Conservation (phyloP, 83 land plant species). For the Diphasiastrum complanatum region DNA sequence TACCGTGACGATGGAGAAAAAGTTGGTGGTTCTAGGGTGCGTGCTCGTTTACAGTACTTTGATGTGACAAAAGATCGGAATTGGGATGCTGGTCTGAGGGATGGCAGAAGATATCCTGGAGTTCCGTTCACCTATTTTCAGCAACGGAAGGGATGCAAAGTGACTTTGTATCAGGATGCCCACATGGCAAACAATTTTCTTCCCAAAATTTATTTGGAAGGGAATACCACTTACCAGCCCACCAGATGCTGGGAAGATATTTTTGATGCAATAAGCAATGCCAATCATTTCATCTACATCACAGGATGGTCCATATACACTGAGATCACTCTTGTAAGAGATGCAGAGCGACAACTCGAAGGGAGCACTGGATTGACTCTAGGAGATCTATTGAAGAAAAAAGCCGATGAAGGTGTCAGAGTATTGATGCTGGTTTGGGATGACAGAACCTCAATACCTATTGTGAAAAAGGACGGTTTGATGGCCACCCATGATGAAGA, state of each 20-base stretch:
- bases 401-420: slow-evolving; percentile 64
- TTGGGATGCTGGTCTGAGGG: slow-evolving; percentile 46
- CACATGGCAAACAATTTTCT: slow-evolving; percentile 55
- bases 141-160: slow-evolving; percentile 45
- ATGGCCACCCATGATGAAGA: slow-evolving; percentile 89
- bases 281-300: slow-evolving; percentile 57
- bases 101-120: slow-evolving; percentile 40
- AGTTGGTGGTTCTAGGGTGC: slow-evolving; percentile 28
- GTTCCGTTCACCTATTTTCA: slow-evolving; percentile 77
- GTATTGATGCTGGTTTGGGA: slow-evolving; percentile 86
- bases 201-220: slow-evolving; percentile 34
- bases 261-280: slow-evolving; percentile 54
- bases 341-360: slow-evolving; percentile 32
- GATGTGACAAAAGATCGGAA: slow-evolving; percentile 43
- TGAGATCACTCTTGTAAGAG: slow-evolving; percentile 45
- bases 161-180: slow-evolving; percentile 85
- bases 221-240: slow-evolving; percentile 39
- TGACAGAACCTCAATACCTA: slow-evolving; percentile 57
- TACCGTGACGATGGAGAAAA: slow-evolving; percentile 38
- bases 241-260: slow-evolving; percentile 72
- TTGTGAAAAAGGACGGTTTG: slow-evolving; percentile 54
- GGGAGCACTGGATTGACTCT: slow-evolving; percentile 46
- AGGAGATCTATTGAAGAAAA: slow-evolving; percentile 73
- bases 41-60: slow-evolving; percentile 38
- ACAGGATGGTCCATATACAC: slow-evolving; percentile 80